Conservation (phyloP, 371 early-diverging fungal species). For the Rhizopus sp. region DNA sequence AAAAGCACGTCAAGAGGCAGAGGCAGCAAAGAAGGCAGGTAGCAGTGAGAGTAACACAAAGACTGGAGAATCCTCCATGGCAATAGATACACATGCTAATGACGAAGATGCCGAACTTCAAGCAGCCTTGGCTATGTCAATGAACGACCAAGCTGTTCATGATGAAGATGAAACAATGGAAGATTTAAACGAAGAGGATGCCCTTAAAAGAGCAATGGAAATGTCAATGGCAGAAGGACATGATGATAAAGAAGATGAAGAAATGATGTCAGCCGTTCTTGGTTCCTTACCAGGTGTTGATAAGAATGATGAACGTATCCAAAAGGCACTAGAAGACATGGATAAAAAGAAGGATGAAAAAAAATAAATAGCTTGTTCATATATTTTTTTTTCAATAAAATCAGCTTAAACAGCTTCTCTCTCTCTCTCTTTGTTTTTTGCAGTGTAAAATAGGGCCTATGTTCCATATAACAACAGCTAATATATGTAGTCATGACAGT, state of each 20-base stretch:
- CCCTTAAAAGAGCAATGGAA: conserved; percentile 83
- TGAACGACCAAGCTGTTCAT: conserved; percentile 41
- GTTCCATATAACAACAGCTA: too few species aligned
- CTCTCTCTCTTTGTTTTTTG: too few species aligned
- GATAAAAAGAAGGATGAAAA: conserved; percentile 55
- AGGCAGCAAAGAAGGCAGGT: conserved; percentile 51
- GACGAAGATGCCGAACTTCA: conserved; percentile 59
- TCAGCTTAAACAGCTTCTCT: too few species aligned
- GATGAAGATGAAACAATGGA: conserved; percentile 71
- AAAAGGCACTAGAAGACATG: conserved; percentile 65
- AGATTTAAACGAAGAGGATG: conserved; percentile 84
- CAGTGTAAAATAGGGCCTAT: too few species aligned
- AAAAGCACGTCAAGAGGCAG: conserved; percentile 86
- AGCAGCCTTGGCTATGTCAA: conserved; percentile 71
- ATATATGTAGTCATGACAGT: too few species aligned
- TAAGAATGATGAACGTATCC: conserved; percentile 85
- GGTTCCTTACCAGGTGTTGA: conserved; percentile 87
- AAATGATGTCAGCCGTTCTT: conserved; percentile 70
- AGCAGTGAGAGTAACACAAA: conserved; percentile 23
- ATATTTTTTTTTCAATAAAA: too few species aligned
- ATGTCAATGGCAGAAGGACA: conserved; percentile 77
- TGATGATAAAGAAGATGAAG: conserved; percentile 40
- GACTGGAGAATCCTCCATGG: conserved; percentile 48
- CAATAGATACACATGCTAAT: conserved; percentile 37
- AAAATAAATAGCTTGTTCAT: conserved; percentile 17